phyloP scores from a whole-genome alignment of 2,329 filamentous ascomycete species.

The Chaetomiaceae sp. region DNA sequence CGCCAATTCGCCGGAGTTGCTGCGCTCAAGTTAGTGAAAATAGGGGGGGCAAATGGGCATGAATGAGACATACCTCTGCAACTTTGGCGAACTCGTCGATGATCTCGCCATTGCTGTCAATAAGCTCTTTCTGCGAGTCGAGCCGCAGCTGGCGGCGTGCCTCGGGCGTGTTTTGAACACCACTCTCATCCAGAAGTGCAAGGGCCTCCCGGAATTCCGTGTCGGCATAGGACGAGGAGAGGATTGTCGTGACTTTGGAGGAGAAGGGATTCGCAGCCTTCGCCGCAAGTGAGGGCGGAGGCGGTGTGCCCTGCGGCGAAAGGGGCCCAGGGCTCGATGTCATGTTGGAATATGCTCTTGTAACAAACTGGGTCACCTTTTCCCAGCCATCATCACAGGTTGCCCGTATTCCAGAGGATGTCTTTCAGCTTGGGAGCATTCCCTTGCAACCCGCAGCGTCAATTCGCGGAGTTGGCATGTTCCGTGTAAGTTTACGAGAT shows the following conservation, averaged over 20 bases:
- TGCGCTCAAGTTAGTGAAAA: slow-evolving; percentile 33
- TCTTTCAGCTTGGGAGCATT: not conserved
- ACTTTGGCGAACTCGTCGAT: slow-evolving; percentile 85
- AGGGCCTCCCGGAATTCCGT: slow-evolving; percentile 85
- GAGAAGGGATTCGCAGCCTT: slow-evolving; percentile 61
- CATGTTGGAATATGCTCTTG: slow-evolving; percentile 1
- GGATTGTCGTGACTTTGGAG: slow-evolving; percentile 75
- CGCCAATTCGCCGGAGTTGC: slow-evolving; percentile 83
- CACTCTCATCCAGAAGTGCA: slow-evolving; percentile 68
- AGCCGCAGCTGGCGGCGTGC: slow-evolving; percentile 74
- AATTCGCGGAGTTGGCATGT: too few species aligned
- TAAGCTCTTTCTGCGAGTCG: slow-evolving; percentile 85
- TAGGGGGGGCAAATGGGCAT: not conserved
- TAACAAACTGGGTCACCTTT: not conserved
- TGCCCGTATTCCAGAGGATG: not conserved
- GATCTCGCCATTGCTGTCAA: slow-evolving; percentile 86
- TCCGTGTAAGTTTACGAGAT: too few species aligned
- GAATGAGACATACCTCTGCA: slow-evolving; percentile 77
- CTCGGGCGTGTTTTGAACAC: slow-evolving; percentile 69
- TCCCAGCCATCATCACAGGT: not conserved
- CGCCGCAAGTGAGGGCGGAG: slow-evolving; percentile 29
- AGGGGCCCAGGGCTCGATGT: slow-evolving; percentile 24
- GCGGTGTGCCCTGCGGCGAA: slow-evolving; percentile 32
- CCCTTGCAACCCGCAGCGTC: too few species aligned
- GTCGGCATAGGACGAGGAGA: slow-evolving; percentile 90